Evolutionary conservation across 495 filamentous ascomycete species (phyloP), one percentile per base, ranked within the genome.

Genomic region (Tuber indicum): DNA sequence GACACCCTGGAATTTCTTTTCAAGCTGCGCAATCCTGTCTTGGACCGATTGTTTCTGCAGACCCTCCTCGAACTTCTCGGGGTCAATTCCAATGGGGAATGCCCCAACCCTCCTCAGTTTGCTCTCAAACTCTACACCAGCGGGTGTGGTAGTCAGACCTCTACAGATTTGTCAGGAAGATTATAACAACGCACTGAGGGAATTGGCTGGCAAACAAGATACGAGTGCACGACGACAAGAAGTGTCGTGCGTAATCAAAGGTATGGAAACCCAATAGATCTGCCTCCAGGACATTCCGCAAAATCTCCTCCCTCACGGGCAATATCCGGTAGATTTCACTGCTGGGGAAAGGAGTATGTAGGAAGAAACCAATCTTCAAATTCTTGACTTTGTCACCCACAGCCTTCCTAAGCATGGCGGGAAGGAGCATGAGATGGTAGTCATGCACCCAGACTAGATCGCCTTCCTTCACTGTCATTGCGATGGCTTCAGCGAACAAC

Each of bases 401-500:
- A 79, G 93, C 91, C 73, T 96, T 89, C 74, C 95, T 91, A 74
- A 98, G 86, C 89, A 97, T 91, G 75, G 89, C 86, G 0, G 95
- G 95, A 32, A 98, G 86, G 3, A 98, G 89, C 92, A 98, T 95
- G 72, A 97, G 86, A 85, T 98, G 95, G 84, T 97, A 98, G 84
- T 98, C 95, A 83, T 98, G 95, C 0, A 98, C 91, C 95, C 95
- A 98, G 82, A 98, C 91, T 69, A 97, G 83, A 79, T 94, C 92
- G 58, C 92, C 93, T 74, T 92, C 90, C 78, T 91, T 87, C 0
- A 94, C 91, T 77, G 91, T 88, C 72, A 90, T 88, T 12, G 90
- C 87, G 74, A 98, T 88, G 0, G 89, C 87, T 84, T 93, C 91
- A 36, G 95, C 95, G 80, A 98, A 98, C 23, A 94, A 84, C 70